These are phyloP conservation scores for Aspergillus eucalypticola DNA, from an alignment of 2,329 filamentous ascomycete species.

Conservation along the genomic window DNA sequence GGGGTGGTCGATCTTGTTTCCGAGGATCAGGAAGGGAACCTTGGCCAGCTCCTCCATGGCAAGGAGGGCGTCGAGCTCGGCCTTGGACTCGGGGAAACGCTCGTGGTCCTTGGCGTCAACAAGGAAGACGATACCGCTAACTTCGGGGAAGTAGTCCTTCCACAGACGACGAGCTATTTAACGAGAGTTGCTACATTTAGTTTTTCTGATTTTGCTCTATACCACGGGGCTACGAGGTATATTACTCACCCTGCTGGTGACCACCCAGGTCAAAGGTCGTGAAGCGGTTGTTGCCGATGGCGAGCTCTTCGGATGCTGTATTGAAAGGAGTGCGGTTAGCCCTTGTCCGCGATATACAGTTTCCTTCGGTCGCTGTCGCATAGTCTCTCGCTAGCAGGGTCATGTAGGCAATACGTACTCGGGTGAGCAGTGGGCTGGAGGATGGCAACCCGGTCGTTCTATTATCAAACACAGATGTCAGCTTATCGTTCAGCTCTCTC, in stretches of 20 bases:
- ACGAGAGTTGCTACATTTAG: background rate
- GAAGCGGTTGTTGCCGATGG: conserved; percentile 90
- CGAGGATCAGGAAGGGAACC: conserved; percentile 92
- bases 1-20: conserved; percentile 99
- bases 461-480: conserved; percentile 4
- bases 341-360: conserved; percentile 14
- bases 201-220: background rate
- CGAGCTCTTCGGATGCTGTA: conserved; percentile 83
- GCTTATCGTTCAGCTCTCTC: background rate
- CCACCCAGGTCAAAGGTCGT: conserved; percentile 92
- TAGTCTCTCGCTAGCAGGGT: background rate
- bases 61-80: conserved; percentile 91
- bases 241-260: conserved; percentile 75
- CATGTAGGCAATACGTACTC: conserved; percentile 59
- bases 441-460: conserved; percentile 92
- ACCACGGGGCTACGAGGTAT: background rate
- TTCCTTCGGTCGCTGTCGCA: background rate
- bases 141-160: conserved; percentile 97
- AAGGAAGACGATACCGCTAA: conserved; percentile 94
- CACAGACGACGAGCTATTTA: conserved; percentile 75
- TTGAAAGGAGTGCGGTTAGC: background rate
- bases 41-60: conserved; percentile 96
- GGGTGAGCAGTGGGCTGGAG: conserved; percentile 89
- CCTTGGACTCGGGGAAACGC: conserved; percentile 90
- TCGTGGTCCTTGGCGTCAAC: conserved; percentile 97